Conservation (phyloP, 2,329 filamentous ascomycete species). For the Akanthomyces dipterigenus region DNA sequence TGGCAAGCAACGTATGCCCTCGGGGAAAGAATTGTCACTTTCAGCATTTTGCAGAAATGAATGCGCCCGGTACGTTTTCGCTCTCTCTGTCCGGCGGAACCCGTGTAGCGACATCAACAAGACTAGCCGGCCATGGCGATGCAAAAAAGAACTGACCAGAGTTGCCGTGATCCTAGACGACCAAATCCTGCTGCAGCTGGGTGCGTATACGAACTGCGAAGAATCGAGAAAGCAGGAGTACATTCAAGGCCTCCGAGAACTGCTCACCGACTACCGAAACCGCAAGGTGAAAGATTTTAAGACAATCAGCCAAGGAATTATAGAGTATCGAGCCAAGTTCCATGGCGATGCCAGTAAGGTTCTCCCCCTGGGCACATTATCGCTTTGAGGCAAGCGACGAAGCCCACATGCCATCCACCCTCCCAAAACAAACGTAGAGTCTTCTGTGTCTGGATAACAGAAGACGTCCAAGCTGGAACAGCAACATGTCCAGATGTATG, state of each 20-base stretch:
- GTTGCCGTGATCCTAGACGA: constrained; percentile 50
- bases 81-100: constrained; percentile 15
- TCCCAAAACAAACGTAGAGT: neutral
- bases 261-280: constrained; percentile 54
- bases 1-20: constrained; percentile 60
- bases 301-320: constrained; percentile 59
- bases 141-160: constrained; percentile 43
- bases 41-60: constrained; percentile 62
- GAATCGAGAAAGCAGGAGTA: constrained; percentile 56
- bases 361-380: constrained; percentile 47
- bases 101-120: neutral
- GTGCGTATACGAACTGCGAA: constrained; percentile 57
- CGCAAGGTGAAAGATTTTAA: constrained; percentile 59
- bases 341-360: constrained; percentile 58
- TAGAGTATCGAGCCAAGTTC: constrained; percentile 59
- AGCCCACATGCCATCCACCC: neutral
- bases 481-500: neutral
- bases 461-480: neutral
- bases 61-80: constrained; percentile 33
- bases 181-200: constrained; percentile 65
- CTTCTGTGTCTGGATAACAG: neutral
- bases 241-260: constrained; percentile 53
- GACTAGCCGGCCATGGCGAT: constrained; percentile 19
- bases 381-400: constrained; percentile 21
- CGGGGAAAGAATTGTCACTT: constrained; percentile 65